phyloP scores from a whole-genome alignment of 2,329 filamentous ascomycete genomes.

The Claviceps pusilla region DNA sequence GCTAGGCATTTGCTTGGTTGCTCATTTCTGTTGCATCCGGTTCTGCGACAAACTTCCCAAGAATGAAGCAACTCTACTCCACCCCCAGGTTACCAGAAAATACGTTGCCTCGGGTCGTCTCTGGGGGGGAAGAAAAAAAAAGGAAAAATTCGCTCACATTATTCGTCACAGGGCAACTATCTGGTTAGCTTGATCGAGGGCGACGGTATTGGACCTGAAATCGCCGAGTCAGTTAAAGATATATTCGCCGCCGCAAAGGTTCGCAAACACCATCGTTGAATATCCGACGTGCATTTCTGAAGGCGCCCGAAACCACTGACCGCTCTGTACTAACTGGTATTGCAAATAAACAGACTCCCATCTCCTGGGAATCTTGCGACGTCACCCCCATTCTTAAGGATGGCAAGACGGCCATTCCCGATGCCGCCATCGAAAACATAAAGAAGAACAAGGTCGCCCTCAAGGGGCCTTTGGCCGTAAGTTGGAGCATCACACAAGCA shows the following conservation, averaged over 20 bases:
- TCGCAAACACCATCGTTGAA: slow-evolving; percentile 14
- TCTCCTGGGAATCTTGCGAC: slow-evolving; percentile 95
- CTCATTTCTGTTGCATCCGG: not conserved
- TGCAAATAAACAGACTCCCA: slow-evolving; percentile 50
- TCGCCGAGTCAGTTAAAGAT: slow-evolving; percentile 94
- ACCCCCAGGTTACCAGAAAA: slow-evolving; percentile 7
- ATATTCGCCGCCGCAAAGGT: slow-evolving; percentile 95
- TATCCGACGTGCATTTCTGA: not conserved
- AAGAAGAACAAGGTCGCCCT: slow-evolving; percentile 92
- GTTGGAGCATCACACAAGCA: slow-evolving; percentile 14
- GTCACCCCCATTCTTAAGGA: slow-evolving; percentile 88
- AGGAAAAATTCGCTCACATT: not conserved
- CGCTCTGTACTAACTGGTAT: not conserved
- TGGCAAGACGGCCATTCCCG: slow-evolving; percentile 88
- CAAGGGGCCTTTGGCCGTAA: slow-evolving; percentile 90
- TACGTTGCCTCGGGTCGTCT: not conserved
- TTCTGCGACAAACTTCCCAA: not conserved
- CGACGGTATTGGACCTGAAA: slow-evolving; percentile 97
- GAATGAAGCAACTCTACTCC: slow-evolving; percentile 10
- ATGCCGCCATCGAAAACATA: slow-evolving; percentile 85
- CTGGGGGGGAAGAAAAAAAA: not conserved
- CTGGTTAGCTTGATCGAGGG: slow-evolving; percentile 95
- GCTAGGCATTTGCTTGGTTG: not conserved
- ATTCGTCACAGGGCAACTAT: slow-evolving; percentile 61
- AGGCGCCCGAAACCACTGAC: not conserved